Percentiles rank a stretch among this genome's conserved stretches.
Conservation (phyloP, 768 basidiomycete species). For the Xerocomus potaroensis region DNA sequence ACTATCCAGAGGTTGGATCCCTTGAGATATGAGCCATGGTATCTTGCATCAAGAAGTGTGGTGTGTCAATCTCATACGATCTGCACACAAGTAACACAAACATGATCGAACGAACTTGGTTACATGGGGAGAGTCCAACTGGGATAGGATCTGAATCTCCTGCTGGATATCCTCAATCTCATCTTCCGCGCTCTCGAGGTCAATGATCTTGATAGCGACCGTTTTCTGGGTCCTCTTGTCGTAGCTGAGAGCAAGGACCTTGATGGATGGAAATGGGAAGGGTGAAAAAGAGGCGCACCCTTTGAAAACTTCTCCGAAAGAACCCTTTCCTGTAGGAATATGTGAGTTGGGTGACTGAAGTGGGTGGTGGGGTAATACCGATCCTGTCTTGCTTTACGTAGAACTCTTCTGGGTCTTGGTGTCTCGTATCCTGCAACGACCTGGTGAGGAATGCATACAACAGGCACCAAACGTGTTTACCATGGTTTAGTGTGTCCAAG, state of each 20-base stretch:
- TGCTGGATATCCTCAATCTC: constrained; percentile 99
- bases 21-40: constrained; percentile 94
- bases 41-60: constrained; percentile 45
- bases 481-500: constrained; percentile 12
- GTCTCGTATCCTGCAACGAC: constrained; percentile 50
- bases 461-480: constrained; percentile 7
- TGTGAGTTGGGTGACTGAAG: constrained; percentile 17
- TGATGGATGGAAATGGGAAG: constrained; percentile 8
- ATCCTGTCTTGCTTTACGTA: constrained; percentile 98
- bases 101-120: constrained; percentile 68
- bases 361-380: constrained; percentile 47
- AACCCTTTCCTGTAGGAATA: constrained; percentile 76
- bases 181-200: constrained; percentile 97
- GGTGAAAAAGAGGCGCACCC: constrained; percentile 51
- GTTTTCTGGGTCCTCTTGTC: constrained; percentile 95
- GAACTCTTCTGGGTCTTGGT: constrained; percentile 92
- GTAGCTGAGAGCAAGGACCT: constrained; percentile 48
- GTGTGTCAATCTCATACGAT: constrained; percentile 30
- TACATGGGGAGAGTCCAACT: constrained; percentile 92
- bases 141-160: constrained; percentile 96
- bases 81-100: constrained; percentile 26
- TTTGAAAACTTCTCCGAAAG: constrained; percentile 99
- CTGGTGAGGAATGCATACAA: constrained; percentile 6
- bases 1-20: constrained; percentile 98
- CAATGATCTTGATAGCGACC: constrained; percentile 99